phyloP scores from a whole-genome alignment of 345 rosid genomes.

The Mallotus nudiflorus region DNA sequence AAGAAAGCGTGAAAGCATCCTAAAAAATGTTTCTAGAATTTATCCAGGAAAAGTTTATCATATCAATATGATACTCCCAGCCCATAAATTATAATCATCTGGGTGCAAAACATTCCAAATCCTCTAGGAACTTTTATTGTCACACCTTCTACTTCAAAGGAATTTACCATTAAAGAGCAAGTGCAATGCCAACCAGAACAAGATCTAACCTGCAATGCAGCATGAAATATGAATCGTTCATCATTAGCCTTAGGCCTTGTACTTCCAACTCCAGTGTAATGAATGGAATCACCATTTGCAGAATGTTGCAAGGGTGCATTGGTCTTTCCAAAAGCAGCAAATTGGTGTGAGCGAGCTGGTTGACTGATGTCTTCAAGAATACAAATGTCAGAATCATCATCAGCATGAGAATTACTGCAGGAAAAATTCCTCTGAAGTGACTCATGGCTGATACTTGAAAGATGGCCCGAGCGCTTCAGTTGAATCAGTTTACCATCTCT shows the following conservation, averaged over 20 bases:
- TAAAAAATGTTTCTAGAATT: neutral
- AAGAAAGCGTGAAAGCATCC: neutral
- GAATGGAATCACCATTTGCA: conserved; percentile 28
- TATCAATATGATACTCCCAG: neutral
- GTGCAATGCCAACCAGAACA: neutral
- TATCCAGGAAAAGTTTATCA: neutral
- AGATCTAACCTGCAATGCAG: conserved; percentile 76
- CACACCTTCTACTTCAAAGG: neutral
- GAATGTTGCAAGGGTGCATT: conserved; percentile 29
- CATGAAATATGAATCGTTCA: conserved; percentile 56
- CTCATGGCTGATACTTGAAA: conserved; percentile 60
- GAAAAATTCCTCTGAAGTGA: conserved; percentile 67
- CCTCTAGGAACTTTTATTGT: neutral
- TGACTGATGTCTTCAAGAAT: conserved; percentile 75
- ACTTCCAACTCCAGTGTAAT: conserved; percentile 41
- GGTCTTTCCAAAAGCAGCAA: conserved; percentile 30
- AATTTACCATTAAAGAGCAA: neutral
- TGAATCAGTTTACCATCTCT: conserved; percentile 35
- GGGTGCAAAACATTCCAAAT: neutral
- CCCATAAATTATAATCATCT: neutral
- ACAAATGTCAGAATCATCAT: conserved; percentile 73
- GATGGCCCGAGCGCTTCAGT: conserved; percentile 34
- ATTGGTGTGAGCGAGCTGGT: conserved; percentile 42
- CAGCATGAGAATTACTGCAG: conserved; percentile 53
- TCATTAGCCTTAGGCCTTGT: conserved; percentile 45